Evolutionary conservation across 2,329 filamentous ascomycete genomes (phyloP), one percentile per base, ranked within the genome.

Genomic region (Periconia sp.): DNA sequence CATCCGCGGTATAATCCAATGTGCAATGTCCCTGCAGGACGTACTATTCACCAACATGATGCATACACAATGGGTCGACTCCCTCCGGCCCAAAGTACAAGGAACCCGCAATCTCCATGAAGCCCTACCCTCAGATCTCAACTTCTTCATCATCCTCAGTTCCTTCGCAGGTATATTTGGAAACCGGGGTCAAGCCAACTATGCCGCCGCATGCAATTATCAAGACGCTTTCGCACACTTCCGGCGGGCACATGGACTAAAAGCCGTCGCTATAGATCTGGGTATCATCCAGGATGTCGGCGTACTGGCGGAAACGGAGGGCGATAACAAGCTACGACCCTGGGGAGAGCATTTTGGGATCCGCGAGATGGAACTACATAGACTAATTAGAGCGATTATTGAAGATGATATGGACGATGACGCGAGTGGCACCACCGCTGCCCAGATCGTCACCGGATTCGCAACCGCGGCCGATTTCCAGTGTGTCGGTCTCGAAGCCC

Each of bases 41-140:
- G 24, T 35, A 1, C 24, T 52, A 0, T 52, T 60, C 31, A 29
- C 30, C 5, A 50, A 44, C 24, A 59, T 57, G 54, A 48, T 41
- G 0, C 21, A 28, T 3, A 15, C 36, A 8, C 33, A 53, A n/a
- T 61, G 55, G 55, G 32, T 21, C 1, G 15, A 40, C 0, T 29
- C 42, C 9, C 36, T 52, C 7, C 33, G 29, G 0, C 50, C 57
- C 10, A 74, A 74, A 43, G 49, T 74, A 11, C 41, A 51, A 9
- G 70, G 70, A 1, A 61, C 65, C 0, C 56, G 60, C 36, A 63
- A 65, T 16, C 46, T 72, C 0, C 56, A 61, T 24, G 40, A 53
- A 12, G 18, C 21, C 1, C 46, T 50, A n/a, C 34, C 48, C 1
- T 33, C 32, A 5, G 6, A 26, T n/a, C 30, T 54, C 2, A 53